Evolutionary conservation across 2,329 filamentous ascomycete genomes (phyloP).

Genomic region (Fusarium fujikuroi): DNA sequence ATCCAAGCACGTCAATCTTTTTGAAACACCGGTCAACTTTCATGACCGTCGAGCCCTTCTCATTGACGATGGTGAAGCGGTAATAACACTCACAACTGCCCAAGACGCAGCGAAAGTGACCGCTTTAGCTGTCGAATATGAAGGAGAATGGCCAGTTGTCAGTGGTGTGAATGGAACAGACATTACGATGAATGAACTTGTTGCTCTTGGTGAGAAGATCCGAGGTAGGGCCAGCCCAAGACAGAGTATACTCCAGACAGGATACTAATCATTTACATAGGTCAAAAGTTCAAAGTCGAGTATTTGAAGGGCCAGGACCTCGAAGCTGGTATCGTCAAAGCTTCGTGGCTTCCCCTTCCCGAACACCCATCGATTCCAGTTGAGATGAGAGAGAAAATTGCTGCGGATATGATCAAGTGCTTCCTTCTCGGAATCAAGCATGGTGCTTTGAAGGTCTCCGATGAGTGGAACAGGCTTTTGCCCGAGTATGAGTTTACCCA

Average conservation of each 20-base stretch:
- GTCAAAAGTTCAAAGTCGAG: slow-evolving; percentile 34
- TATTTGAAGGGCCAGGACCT: slow-evolving; percentile 35
- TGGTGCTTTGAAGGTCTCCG: slow-evolving; percentile 49
- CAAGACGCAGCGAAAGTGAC: slow-evolving; percentile 56
- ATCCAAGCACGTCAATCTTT: slow-evolving; percentile 54
- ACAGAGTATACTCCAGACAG: fast-evolving
- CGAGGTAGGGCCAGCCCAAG: slow-evolving; percentile 21
- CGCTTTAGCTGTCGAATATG: slow-evolving; percentile 55
- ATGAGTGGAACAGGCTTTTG: slow-evolving; percentile 57
- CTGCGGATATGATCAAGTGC: not conserved
- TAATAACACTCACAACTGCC: slow-evolving; percentile 57
- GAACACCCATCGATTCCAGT: slow-evolving; percentile 32
- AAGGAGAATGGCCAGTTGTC: slow-evolving; percentile 54
- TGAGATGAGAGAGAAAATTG: slow-evolving; percentile 27
- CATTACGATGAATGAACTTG: slow-evolving; percentile 50
- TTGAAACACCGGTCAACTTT: slow-evolving; percentile 54
- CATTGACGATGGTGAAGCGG: slow-evolving; percentile 55
- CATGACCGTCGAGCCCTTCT: slow-evolving; percentile 55
- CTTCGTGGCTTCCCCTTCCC: slow-evolving; percentile 37
- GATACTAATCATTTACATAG: slow-evolving; percentile 6
- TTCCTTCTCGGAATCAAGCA: slow-evolving; percentile 20
- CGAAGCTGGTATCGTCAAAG: slow-evolving; percentile 33
- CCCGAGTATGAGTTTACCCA: slow-evolving; percentile 56
- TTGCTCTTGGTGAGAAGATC: slow-evolving; percentile 54
- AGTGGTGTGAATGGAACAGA: slow-evolving; percentile 55